Conservation (phyloP, 192 early-diverging fungal species). For the Diversispora eburnea region DNA sequence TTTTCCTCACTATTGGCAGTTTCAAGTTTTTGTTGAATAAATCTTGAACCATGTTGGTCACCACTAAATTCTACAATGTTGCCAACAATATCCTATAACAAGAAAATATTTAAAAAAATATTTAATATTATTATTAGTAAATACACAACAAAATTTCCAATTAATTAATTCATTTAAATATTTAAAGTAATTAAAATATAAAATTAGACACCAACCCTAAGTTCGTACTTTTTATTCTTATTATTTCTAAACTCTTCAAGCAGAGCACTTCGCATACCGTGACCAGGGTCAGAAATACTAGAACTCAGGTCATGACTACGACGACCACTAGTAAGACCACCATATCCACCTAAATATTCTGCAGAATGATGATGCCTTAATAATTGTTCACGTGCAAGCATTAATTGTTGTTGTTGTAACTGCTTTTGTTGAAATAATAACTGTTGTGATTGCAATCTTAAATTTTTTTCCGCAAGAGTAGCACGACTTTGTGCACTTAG, state of each 20-base stretch:
- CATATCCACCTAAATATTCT: conserved; percentile 33
- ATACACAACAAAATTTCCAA: neutral
- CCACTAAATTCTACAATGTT: conserved; percentile 97
- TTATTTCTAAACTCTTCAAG: conserved; percentile 97
- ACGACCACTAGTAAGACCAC: conserved; percentile 28
- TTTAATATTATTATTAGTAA: conserved; percentile 5
- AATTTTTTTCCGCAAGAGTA: conserved; percentile 45
- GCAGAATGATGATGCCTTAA: conserved; percentile 45
- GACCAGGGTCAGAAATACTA: conserved; percentile 45
- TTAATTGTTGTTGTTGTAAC: conserved; percentile 38
- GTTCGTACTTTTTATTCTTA: conserved; percentile 94
- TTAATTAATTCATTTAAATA: neutral
- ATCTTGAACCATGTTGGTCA: conserved; percentile 97
- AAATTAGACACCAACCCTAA: conserved; percentile 54
- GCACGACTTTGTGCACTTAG: conserved; percentile 23
- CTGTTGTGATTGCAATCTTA: conserved; percentile 51
- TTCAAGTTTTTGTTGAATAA: conserved; percentile 98
- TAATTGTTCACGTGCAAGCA: conserved; percentile 48
- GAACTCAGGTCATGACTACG: conserved; percentile 35
- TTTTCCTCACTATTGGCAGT: conserved; percentile 90
- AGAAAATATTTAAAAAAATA: neutral
- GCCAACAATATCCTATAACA: conserved; percentile 79
- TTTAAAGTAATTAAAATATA: neutral
- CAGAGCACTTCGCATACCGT: conserved; percentile 74
- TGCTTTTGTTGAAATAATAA: conserved; percentile 50